These are phyloP conservation scores for Jamesozyma gamospora DNA, from an alignment of 805 yeast species.

Conservation along the genomic window DNA sequence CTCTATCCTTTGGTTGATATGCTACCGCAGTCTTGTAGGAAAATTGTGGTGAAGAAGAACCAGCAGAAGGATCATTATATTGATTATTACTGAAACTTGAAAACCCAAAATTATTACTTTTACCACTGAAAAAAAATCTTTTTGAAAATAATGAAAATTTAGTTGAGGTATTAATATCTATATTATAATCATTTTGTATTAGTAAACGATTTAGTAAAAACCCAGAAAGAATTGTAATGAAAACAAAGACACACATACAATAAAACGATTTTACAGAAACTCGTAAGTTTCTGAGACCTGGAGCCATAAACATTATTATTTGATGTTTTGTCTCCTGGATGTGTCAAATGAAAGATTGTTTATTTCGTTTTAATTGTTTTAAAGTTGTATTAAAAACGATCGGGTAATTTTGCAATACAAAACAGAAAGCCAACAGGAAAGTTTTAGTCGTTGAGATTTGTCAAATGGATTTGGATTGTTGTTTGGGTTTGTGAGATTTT, in stretches of 20 bases:
- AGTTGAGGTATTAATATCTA: slow-evolving; percentile 4
- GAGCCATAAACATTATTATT: slow-evolving; percentile 11
- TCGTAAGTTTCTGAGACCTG: slow-evolving; percentile 10
- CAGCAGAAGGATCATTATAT: slow-evolving; percentile 1
- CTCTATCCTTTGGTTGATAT: slow-evolving; percentile 64
- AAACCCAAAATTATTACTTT: slow-evolving; percentile 1
- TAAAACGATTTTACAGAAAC: slow-evolving; percentile 6
- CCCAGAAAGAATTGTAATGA: slow-evolving; percentile 7
- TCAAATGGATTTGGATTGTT: too few species aligned
- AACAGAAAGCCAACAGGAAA: too few species aligned
- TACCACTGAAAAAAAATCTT: slow-evolving; percentile 14
- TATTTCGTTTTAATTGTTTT: too few species aligned
- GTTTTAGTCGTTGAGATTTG: too few species aligned
- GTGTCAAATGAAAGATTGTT: too few species aligned
- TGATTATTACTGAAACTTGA: slow-evolving; percentile 1
- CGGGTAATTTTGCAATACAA: too few species aligned
- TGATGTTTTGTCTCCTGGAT: neutral
- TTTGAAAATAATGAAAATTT: slow-evolving; percentile 9
- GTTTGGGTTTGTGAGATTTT: too few species aligned
- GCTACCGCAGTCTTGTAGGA: slow-evolving; percentile 56
- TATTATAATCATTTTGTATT: slow-evolving; percentile 6
- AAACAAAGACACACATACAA: slow-evolving; percentile 18
- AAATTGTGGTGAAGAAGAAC: slow-evolving; percentile 16
- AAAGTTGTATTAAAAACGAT: too few species aligned
- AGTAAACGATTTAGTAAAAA: slow-evolving; percentile 12